Evolutionary conservation across 345 rosid species (phyloP).

Genomic region (Raphanus sativus): DNA sequence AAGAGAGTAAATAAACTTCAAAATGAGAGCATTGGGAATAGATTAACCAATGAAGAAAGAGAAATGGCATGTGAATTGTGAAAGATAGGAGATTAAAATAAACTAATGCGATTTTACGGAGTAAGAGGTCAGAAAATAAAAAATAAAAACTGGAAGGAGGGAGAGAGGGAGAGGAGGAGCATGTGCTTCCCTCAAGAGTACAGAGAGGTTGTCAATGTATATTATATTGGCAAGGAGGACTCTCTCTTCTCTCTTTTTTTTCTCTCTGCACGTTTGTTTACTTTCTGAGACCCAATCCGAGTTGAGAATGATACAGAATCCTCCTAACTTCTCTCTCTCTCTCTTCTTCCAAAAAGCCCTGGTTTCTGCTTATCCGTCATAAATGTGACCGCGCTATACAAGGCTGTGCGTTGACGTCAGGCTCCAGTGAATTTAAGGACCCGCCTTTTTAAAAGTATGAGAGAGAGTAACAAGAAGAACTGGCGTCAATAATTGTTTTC

Average conservation of each 20-base stretch:
- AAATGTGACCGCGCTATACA: neutral
- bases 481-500: neutral
- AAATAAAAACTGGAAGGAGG: slow-evolving; percentile 10
- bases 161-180: slow-evolving; percentile 44
- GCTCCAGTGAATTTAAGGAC: neutral
- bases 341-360: neutral
- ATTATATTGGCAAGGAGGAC: slow-evolving; percentile 33
- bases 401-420: slow-evolving; percentile 22
- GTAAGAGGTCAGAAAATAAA: neutral
- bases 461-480: neutral
- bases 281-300: slow-evolving; percentile 32
- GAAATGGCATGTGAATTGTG: slow-evolving; percentile 54
- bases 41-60: slow-evolving; percentile 21
- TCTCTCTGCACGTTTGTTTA: slow-evolving; percentile 39
- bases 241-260: slow-evolving; percentile 4
- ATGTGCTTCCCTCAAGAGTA: slow-evolving; percentile 40
- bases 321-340: slow-evolving; percentile 1
- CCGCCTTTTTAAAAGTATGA: neutral
- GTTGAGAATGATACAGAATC: slow-evolving; percentile 24
- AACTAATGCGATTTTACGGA: slow-evolving; percentile 21
- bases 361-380: neutral
- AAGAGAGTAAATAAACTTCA: slow-evolving; percentile 48
- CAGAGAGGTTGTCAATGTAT: slow-evolving; percentile 57
- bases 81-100: slow-evolving; percentile 23
- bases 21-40: slow-evolving; percentile 33